Percentiles rank a stretch among this genome's conserved stretches.
Conservation (phyloP, 176 grass and related monocot species). For the Ampelocalamus luodianensis region DNA sequence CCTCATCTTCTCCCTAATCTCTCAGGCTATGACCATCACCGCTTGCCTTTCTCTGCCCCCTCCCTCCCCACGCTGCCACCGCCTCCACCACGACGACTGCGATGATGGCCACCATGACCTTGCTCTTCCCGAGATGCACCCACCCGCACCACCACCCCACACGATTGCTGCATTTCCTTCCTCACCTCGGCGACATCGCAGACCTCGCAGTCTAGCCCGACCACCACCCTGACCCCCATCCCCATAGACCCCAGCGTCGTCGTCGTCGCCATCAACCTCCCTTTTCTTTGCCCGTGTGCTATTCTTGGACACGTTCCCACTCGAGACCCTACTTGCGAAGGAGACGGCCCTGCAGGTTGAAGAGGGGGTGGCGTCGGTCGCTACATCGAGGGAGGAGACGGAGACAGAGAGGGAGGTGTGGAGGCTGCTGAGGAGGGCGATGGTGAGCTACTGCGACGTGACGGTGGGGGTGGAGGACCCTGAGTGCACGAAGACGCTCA, state of each 20-base stretch:
- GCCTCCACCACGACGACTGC: slow-evolving; percentile 13
- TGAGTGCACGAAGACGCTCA: slow-evolving; percentile 63
- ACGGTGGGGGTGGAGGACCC: slow-evolving; percentile 76
- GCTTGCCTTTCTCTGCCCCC: no score
- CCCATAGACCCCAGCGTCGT: slow-evolving; percentile 34
- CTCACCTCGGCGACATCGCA: slow-evolving; percentile 37
- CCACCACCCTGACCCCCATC: no score
- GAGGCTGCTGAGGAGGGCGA: slow-evolving; percentile 68
- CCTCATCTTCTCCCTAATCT: no score
- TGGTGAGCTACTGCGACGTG: slow-evolving; percentile 74
- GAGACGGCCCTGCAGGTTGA: slow-evolving; percentile 17
- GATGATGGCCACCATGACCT: slow-evolving; percentile 2
- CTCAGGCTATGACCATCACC: no score
- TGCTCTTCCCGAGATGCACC: slow-evolving; percentile 52
- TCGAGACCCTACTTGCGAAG: slow-evolving; percentile 11
- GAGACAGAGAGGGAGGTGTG: slow-evolving; percentile 21
- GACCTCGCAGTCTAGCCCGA: slow-evolving; percentile 37
- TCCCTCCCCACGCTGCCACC: background rate
- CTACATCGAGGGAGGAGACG: slow-evolving; percentile 54
- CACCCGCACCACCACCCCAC: slow-evolving; percentile 29
- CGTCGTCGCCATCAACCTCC: slow-evolving; percentile 42
- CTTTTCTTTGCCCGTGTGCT: slow-evolving; percentile 52
- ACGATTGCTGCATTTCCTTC: slow-evolving; percentile 25
- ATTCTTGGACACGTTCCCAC: slow-evolving; percentile 37
- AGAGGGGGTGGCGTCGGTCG: background rate